Evolutionary conservation across 306 rosid species (phyloP), one percentile per base, ranked within the genome.

Genomic region (Prunus mira): DNA sequence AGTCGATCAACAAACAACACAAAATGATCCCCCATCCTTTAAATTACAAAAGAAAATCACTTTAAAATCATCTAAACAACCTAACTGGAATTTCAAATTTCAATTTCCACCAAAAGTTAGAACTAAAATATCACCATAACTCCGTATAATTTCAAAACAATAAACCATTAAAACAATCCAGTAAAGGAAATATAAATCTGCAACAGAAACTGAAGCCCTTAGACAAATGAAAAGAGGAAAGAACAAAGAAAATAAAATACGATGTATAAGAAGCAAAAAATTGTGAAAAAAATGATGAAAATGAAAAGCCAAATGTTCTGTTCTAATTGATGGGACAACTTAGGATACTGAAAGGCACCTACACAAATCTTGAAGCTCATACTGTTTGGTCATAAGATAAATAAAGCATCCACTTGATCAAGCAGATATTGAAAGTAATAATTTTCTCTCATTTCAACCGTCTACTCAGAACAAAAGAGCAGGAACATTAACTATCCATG

Each of bases 1-100:
- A 82, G 54, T 74, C 45, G 75, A 86, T 84, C 79, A 82, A 85
- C 67, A 54, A 82, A 82, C 67, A 85, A 24, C 70, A 67, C 80
- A 65, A 85, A 81, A 74, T 85, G 76, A 79, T 76, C 86, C 82
- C 80, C 83, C 86, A 83, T 80, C 75, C 78, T 87, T 78, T 73
- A 75, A 65, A 47, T 58, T 18, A 68, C 14, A 24, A 24, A 60
- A 78, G 72, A 46, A 67, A 62, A 49, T n/a, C 38, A 46, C 18
- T 54, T 73, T 47, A 62, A 22, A 41, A 45, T 54, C 61, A 64
- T 24, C 45, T n/a, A 61, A 2, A 47, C 17, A 28, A 22, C 13
- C 12, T 28, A 13, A 32, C 18, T 72, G 20, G 51, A 9, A 13
- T 9, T 32, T 32, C 65, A n/a, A 19, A 32, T 11, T 11, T 65